phyloP scores from a whole-genome alignment of 2,329 filamentous ascomycete species.

The Fusarium ambrosium region DNA sequence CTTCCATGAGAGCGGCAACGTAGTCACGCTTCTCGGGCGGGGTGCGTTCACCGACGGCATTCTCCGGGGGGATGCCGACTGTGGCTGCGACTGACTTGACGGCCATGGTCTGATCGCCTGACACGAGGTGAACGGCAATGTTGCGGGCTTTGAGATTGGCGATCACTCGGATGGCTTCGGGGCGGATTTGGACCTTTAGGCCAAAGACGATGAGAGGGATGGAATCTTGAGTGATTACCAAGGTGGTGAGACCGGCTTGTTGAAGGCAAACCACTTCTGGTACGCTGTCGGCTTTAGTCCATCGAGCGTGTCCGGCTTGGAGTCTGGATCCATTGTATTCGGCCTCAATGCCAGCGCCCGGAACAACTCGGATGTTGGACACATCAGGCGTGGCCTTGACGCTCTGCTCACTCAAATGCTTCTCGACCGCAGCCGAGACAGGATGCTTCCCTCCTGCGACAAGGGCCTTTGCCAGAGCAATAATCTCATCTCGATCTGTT shows the following conservation, averaged over 20 bases:
- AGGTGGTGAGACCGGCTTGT: slow-evolving; percentile 33
- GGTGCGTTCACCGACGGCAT: slow-evolving; percentile 60
- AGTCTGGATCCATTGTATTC: slow-evolving; percentile 48
- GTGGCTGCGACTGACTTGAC: slow-evolving; percentile 59
- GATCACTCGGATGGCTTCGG: slow-evolving; percentile 61
- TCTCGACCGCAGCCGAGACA: slow-evolving; percentile 58
- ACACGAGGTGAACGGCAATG: slow-evolving; percentile 64
- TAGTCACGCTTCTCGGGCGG: slow-evolving; percentile 65
- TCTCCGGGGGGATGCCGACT: slow-evolving; percentile 49
- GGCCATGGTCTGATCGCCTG: slow-evolving; percentile 65
- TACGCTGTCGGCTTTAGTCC: slow-evolving; percentile 52
- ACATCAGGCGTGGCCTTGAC: slow-evolving; percentile 23
- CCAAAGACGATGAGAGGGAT: slow-evolving; percentile 62
- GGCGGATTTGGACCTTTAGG: slow-evolving; percentile 28
- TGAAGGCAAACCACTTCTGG: slow-evolving; percentile 37
- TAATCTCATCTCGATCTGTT: slow-evolving; percentile 26
- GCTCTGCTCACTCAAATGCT: slow-evolving; percentile 44
- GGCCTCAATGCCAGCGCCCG: slow-evolving; percentile 58
- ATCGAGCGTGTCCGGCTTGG: slow-evolving; percentile 61
- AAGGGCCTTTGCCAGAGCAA: slow-evolving; percentile 47
- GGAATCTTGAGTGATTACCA: slow-evolving; percentile 42
- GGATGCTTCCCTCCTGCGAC: slow-evolving; percentile 63
- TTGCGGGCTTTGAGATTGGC: slow-evolving; percentile 56
- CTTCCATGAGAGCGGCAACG: not conserved
- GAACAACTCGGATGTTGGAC: slow-evolving; percentile 52